Evolutionary conservation across 805 yeast species (phyloP).

Genomic region (Yamadazyma kitorensis): DNA sequence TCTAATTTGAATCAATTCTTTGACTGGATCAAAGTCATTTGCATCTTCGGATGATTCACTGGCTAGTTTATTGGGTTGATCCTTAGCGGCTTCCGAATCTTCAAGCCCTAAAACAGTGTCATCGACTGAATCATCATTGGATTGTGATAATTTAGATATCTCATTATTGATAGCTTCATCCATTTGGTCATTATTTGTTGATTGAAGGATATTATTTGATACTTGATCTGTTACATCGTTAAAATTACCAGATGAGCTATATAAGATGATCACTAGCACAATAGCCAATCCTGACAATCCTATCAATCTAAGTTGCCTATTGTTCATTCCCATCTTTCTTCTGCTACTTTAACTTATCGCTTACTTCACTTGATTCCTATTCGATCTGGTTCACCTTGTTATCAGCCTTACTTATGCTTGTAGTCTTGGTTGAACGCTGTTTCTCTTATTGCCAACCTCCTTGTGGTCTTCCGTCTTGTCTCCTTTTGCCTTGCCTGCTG

Average conservation of each 20-base stretch:
- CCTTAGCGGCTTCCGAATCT: neutral
- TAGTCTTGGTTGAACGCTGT: too few relatives aligned
- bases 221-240: neutral
- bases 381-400: too few relatives aligned
- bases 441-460: too few relatives aligned
- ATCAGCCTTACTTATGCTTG: too few relatives aligned
- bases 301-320: constrained; percentile 12
- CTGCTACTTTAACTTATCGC: too few relatives aligned
- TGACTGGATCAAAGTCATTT: constrained; percentile 31
- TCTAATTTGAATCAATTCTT: constrained; percentile 53
- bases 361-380: too few relatives aligned
- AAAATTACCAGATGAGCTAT: constrained; percentile 4
- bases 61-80: too few relatives aligned
- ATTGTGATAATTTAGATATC: constrained; percentile 21
- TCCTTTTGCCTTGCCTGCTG: too few relatives aligned
- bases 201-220: constrained; percentile 27
- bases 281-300: constrained; percentile 9
- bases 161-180: constrained; percentile 41
- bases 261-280: constrained; percentile 8
- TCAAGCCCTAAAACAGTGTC: neutral
- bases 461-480: too few relatives aligned
- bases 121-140: neutral
- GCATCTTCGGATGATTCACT: constrained; percentile 12
- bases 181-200: constrained; percentile 31
- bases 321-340: too few relatives aligned